These are phyloP conservation scores for Stagonosporopsis vannaccii DNA, from an alignment of 2,329 filamentous ascomycete genomes.

Conservation along the genomic window DNA sequence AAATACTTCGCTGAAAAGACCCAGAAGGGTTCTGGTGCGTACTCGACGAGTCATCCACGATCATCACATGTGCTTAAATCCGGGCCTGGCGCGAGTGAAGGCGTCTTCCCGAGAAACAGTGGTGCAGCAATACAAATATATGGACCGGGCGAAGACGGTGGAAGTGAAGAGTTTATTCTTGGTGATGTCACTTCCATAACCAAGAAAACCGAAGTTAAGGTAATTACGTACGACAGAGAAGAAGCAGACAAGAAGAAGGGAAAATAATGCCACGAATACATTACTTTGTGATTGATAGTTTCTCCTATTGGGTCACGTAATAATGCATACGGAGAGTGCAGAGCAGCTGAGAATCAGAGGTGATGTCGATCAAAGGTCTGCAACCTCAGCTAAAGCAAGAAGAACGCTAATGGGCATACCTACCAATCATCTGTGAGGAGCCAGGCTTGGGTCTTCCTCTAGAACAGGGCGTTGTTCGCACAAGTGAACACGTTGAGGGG, in stretches of 20 bases:
- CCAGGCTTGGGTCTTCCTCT: background rate
- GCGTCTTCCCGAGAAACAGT: constrained; percentile 11
- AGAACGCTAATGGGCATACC: no score
- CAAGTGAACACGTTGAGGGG: constrained; percentile 10
- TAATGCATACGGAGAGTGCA: background rate
- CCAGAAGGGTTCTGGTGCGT: constrained; percentile 11
- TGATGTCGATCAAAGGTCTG: background rate
- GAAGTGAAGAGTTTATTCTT: constrained; percentile 21
- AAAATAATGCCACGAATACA: background rate
- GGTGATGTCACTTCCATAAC: constrained; percentile 10
- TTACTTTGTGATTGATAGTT: background rate
- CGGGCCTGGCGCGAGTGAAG: background rate
- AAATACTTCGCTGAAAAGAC: constrained; percentile 27
- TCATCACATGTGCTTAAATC: constrained; percentile 18
- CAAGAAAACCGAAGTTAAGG: constrained; percentile 12
- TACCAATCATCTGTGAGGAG: no score
- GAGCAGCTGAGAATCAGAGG: background rate
- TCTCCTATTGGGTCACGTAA: background rate
- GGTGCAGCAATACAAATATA: background rate
- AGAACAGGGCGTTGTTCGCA: constrained; percentile 9
- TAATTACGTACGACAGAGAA: background rate
- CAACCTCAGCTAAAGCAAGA: background rate
- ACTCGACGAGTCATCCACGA: constrained; percentile 6
- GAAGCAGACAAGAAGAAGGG: background rate
- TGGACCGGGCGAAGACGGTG: background rate